Evolutionary conservation across 2,329 filamentous ascomycete genomes (phyloP).

Genomic region (Amesomyces nigricolor): DNA sequence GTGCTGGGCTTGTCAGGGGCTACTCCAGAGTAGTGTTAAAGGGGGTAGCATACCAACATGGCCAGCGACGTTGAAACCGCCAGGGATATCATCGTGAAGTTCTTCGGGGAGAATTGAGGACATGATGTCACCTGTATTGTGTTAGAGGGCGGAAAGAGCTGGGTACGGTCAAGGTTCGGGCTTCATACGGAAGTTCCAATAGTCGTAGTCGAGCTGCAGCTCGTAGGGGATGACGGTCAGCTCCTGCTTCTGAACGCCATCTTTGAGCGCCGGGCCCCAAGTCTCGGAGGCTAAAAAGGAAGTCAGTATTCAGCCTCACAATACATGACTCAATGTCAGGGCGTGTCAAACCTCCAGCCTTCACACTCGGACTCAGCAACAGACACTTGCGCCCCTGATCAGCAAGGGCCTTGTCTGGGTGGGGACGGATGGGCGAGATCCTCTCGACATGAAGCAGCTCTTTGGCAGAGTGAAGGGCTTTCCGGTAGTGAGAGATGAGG

Average conservation of each 20-base stretch:
- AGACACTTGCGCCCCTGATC: constrained; percentile 56
- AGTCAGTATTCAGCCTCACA: constrained; percentile 6
- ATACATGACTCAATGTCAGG: background rate
- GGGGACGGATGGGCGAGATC: constrained; percentile 55
- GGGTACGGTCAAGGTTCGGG: too few relatives aligned
- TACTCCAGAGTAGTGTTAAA: background rate
- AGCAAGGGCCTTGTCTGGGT: constrained; percentile 53
- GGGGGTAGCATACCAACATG: constrained; percentile 61
- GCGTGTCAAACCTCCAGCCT: constrained; percentile 41
- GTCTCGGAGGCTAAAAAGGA: constrained; percentile 57
- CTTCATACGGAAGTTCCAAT: constrained; percentile 72
- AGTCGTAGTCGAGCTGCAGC: constrained; percentile 71
- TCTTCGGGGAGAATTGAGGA: constrained; percentile 73
- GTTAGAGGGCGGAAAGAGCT: background rate
- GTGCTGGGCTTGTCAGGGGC: constrained; percentile 48
- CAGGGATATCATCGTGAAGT: constrained; percentile 72
- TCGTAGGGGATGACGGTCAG: constrained; percentile 70
- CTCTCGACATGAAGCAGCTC: constrained; percentile 63
- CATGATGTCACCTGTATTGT: constrained; percentile 67
- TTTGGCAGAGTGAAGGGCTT: constrained; percentile 56
- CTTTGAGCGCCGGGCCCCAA: constrained; percentile 65
- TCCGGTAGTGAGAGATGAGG: constrained; percentile 67
- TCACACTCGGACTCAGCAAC: constrained; percentile 53
- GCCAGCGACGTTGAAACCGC: constrained; percentile 81
- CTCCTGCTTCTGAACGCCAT: constrained; percentile 62